These are phyloP conservation scores for Umbelopsis sp. DNA, from an alignment of 192 early-diverging fungal genomes.

Conservation along the genomic window DNA sequence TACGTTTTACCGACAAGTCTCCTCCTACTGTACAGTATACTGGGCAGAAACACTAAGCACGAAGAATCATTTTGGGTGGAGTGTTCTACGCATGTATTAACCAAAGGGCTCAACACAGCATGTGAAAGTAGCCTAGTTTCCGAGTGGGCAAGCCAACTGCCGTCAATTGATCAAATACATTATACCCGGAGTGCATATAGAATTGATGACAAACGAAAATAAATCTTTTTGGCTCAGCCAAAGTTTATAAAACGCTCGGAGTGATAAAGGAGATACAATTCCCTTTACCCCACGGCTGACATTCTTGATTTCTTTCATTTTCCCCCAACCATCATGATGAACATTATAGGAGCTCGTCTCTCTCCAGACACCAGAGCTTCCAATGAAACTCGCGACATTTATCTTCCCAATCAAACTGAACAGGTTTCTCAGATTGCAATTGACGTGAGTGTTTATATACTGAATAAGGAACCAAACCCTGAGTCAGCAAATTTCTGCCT, in stretches of 20 bases:
- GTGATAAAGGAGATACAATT: not conserved
- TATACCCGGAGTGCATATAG: constrained; percentile 16
- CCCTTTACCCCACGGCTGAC: not conserved
- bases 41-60: not conserved
- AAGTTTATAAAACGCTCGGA: constrained; percentile 11
- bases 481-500: constrained; percentile 12
- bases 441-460: constrained; percentile 61
- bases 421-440: constrained; percentile 88
- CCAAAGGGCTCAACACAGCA: constrained; percentile 1
- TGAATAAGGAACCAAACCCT: not conserved
- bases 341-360: constrained; percentile 53
- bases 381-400: constrained; percentile 76
- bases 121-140: not conserved
- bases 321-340: constrained; percentile 42
- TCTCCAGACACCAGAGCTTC: constrained; percentile 48
- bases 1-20: not conserved
- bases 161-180: constrained; percentile 14
- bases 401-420: constrained; percentile 83
- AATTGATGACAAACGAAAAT: constrained; percentile 18
- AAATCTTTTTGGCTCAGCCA: constrained; percentile 2
- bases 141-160: not conserved
- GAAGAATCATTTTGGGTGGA: constrained; percentile 8
- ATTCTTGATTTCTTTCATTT: not conserved
- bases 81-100: not conserved
- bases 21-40: not conserved